Percentiles rank a stretch among this genome's conserved stretches.
phyloP scores from a whole-genome alignment of 192 early-diverging fungal genomes.

The Rhizophagus prolifer region DNA sequence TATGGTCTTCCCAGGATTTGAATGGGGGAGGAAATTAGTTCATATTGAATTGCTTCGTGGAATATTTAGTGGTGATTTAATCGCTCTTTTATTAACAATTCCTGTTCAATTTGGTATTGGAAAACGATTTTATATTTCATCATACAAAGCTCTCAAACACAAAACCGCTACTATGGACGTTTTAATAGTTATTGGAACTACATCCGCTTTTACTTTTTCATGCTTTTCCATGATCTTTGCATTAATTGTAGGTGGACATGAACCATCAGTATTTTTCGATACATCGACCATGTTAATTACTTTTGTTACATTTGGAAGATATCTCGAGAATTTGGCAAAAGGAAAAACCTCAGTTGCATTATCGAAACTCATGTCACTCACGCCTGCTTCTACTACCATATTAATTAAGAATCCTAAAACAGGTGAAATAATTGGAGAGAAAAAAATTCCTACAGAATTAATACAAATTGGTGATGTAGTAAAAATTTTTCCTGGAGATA shows the following conservation, averaged over 20 bases:
- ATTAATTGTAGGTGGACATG: conserved; percentile 46
- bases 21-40: conserved; percentile 32
- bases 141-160: conserved; percentile 79
- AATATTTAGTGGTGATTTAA: conserved; percentile 63
- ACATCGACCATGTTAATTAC: conserved; percentile 89
- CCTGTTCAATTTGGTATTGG: conserved; percentile 94
- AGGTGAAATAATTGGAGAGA: conserved; percentile 56
- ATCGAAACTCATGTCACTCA: conserved; percentile 82
- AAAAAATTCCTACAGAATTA: conserved; percentile 79
- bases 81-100: conserved; percentile 75
- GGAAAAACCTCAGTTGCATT: conserved; percentile 89
- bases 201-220: conserved; percentile 83
- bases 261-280: conserved; percentile 91
- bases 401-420: conserved; percentile 46
- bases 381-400: conserved; percentile 74
- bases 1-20: conserved; percentile 70
- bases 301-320: conserved; percentile 90
- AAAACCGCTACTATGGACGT: conserved; percentile 96
- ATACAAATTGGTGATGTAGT: conserved; percentile 83
- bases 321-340: conserved; percentile 94
- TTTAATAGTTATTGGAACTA: conserved; percentile 82
- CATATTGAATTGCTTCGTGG: conserved; percentile 56
- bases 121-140: conserved; percentile 69
- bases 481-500: conserved; percentile 90
- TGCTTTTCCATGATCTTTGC: conserved; percentile 71